Evolutionary conservation across 306 rosid genomes (phyloP), one percentile per base, ranked within the genome.

Genomic region (Gleditsia sinensis): DNA sequence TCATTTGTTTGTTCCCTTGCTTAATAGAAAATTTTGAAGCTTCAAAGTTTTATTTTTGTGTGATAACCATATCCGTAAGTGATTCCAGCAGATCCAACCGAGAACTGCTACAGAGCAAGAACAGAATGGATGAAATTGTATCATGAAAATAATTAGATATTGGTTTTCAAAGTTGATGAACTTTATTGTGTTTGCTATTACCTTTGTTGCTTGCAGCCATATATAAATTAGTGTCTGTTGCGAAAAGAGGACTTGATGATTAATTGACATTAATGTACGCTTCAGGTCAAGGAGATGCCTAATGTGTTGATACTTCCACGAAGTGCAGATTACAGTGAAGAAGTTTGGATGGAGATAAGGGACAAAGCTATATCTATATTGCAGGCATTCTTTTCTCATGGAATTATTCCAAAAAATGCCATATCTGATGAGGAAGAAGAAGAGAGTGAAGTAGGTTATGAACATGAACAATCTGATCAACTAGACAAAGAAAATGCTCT

Each of bases 321-420:
- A 66, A 94, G 99, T 88, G 97, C 99, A 30, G 97, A 94, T 88
- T 94, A 92, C 66, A 94, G 99, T 84, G 99, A 94, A 90, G 98
- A 94, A 82, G 99, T 88, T 17, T 94, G 99, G 99, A 86, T 90
- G 92, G 99, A 94, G 85, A 94, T 94, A 81, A 92, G 99, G 86
- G 99, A 94, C 83, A 92, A 94, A 92, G 86, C 96, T 21, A 82
- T 94, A 72, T 88, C 96, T 13, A 82, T 92, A 76, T 80, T 94
- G 86, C 99, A 92, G 78, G 78, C 90, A 40, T 94, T 85, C 87
- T 94, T 94, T 82, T 78, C 84, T 72, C 92, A 94, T 53, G 98
- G 98, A 54, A 23, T 87, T 86, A 69, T 88, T 84, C 97, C 98
- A 49, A 81, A 86, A 77, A 83, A 84, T 83, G 95, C 86, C 65